Base-by-base conservation (phyloP, 257 asterid genomes). In the Solanum sejunctum region DNA sequence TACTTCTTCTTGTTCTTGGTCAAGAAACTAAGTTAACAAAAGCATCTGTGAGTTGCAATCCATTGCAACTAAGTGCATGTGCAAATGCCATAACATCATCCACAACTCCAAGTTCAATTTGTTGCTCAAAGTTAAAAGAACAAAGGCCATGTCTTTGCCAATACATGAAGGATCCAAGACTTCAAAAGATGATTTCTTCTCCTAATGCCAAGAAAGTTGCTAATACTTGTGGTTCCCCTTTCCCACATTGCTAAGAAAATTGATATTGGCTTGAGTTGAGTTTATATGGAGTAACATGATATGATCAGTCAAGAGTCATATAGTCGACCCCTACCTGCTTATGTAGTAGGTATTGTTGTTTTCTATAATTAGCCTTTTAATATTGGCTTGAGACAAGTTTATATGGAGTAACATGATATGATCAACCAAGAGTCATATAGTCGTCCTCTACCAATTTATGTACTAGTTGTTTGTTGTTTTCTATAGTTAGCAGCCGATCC, bases 161-260 rank as follows among this genome's bases (percentile, higher is more conserved):
- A 81, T 95, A 94, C 91, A 91, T 94, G 96, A 93, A 88, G 88
- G 92, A 93, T 85, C 95, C 97, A 12, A 88, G 84, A 23, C 95
- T 95, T 69, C 92, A 91, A 84, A 95, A 89, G 93, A 88, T 94
- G 89, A 93, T 95, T 85, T 89, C 89, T 78, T 94, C 98, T 10
- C 98, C 95, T 2, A 96, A 94, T 70, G 98, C 98, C 0, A 89
- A 89, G 86, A 95, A 91, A 85, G 98, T 95, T 5, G 95, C 98
- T 18, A 82, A 10, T 49, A 82, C 94, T 83, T 95, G 98, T 85
- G 92, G 97, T 82, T 85, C 95, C 63, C 95, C 98, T n/a, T 91
- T 91, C 47, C 98, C 98, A 21, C 89, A 84, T 23, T 95, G 98
- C 92, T 93, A 23, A 89, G 64, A 75, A 75, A 8, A 13, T 63